A percentile compares a stretch with the other conserved stretches of the same genome.
Evolutionary conservation across 2,329 filamentous ascomycete genomes (phyloP).

Genomic region (Elsinoe ampelina): DNA sequence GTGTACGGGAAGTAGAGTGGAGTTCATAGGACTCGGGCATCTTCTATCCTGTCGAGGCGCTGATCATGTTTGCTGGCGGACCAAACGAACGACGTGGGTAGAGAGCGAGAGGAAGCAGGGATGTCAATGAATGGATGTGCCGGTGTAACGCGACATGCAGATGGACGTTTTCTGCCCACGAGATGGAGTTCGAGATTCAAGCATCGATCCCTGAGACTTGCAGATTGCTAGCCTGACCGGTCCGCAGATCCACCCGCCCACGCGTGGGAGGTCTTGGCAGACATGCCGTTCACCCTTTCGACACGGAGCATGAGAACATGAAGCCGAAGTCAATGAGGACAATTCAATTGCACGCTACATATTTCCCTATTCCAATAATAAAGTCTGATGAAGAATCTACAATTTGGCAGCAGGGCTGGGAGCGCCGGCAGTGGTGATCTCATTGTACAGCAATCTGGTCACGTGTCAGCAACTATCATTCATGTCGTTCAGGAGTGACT

Average conservation of each 20-base stretch:
- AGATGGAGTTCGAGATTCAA: constrained; percentile 9
- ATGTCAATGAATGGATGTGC: not conserved
- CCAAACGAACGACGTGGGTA: constrained; percentile 4
- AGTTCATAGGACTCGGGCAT: constrained; percentile 15
- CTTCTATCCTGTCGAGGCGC: not conserved
- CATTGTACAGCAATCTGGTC: constrained; percentile 69
- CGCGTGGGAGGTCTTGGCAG: not conserved
- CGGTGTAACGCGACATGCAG: not conserved
- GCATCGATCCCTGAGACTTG: constrained; percentile 3
- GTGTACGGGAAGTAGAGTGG: not conserved
- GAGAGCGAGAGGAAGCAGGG: not conserved
- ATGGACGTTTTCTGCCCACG: not conserved
- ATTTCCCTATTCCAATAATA: not conserved
- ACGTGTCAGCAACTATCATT: constrained; percentile 20
- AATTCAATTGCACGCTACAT: constrained; percentile 2
- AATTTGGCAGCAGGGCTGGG: constrained; percentile 47
- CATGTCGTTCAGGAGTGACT: constrained; percentile 30
- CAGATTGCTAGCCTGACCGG: not conserved
- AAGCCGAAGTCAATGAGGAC: not conserved
- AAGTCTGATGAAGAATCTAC: constrained; percentile 20
- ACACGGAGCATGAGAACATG: not conserved
- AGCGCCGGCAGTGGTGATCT: constrained; percentile 66
- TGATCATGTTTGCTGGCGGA: constrained; percentile 2
- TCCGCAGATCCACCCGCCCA: constrained; percentile 1
- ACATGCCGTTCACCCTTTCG: not conserved